Evolutionary conservation across 164 flowering plant species (phyloP).

Genomic region (Platanus orientalis): DNA sequence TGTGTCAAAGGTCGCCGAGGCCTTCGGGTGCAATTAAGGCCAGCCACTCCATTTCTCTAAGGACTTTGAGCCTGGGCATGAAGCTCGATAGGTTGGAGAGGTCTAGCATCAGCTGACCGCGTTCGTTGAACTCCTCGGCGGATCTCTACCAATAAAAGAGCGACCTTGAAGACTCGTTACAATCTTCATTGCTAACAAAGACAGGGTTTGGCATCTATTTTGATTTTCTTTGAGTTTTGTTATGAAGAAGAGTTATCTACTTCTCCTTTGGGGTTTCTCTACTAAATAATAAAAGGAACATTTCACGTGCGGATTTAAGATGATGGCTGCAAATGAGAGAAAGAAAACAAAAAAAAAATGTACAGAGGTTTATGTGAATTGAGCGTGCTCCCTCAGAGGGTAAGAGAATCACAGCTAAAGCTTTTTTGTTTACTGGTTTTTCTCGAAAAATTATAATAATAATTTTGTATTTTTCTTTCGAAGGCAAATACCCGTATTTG

Average conservation of each 20-base stretch:
- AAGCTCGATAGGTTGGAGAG: slow-evolving; percentile 25
- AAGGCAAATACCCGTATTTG: no score
- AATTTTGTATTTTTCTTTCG: no score
- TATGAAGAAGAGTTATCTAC: no score
- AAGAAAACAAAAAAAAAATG: background rate
- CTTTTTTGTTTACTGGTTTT: no score
- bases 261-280: background rate
- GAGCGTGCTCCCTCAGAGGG: no score
- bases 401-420: no score
- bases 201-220: slow-evolving; percentile 18
- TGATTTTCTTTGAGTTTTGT: background rate
- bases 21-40: slow-evolving; percentile 51
- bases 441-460: no score
- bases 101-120: slow-evolving; percentile 26
- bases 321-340: background rate
- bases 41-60: slow-evolving; percentile 71
- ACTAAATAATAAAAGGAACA: background rate
- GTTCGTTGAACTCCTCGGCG: slow-evolving; percentile 29
- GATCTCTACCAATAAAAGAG: slow-evolving; percentile 56
- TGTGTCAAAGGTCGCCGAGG: slow-evolving; percentile 62
- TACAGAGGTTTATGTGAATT: no score
- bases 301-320: background rate
- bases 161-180: slow-evolving; percentile 18
- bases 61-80: slow-evolving; percentile 47
- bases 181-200: slow-evolving; percentile 22